Conservation (phyloP, 257 asterid species). For the Handroanthus guayacan region DNA sequence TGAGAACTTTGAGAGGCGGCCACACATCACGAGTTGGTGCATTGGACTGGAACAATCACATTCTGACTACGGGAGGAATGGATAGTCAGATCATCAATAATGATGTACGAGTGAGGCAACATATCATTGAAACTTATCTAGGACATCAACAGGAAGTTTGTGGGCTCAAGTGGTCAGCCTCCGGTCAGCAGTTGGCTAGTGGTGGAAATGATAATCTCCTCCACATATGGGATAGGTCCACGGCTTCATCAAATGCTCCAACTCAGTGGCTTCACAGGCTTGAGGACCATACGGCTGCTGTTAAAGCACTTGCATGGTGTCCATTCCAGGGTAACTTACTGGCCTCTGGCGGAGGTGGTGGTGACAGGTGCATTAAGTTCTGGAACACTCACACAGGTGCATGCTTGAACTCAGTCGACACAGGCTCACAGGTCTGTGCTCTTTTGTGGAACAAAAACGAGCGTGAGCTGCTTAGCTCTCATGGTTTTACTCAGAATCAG, state of each 20-base stretch:
- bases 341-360: constrained; percentile 94
- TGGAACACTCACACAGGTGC: constrained; percentile 98
- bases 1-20: constrained; percentile 84
- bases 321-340: constrained; percentile 86
- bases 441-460: constrained; percentile 93
- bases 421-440: constrained; percentile 94
- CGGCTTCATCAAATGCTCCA: constrained; percentile 66
- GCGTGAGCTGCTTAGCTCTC: constrained; percentile 88
- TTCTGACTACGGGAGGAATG: constrained; percentile 95
- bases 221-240: constrained; percentile 90
- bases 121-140: constrained; percentile 70
- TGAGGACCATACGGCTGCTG: constrained; percentile 92
- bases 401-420: constrained; percentile 90
- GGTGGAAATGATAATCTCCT: constrained; percentile 95
- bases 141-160: constrained; percentile 97
- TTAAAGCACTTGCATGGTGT: constrained; percentile 98
- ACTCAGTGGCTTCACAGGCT: constrained; percentile 89
- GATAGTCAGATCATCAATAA: constrained; percentile 83
- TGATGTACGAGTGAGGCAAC: constrained; percentile 76
- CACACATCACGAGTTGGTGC: constrained; percentile 80
- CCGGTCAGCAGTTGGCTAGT: constrained; percentile 92
- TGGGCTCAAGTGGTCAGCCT: constrained; percentile 92
- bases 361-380: constrained; percentile 79
- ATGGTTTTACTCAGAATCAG: constrained; percentile 92
- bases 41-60: constrained; percentile 91